Conservation (phyloP, 805 yeast species). For the Sugiyamaella qingdaonensis region DNA sequence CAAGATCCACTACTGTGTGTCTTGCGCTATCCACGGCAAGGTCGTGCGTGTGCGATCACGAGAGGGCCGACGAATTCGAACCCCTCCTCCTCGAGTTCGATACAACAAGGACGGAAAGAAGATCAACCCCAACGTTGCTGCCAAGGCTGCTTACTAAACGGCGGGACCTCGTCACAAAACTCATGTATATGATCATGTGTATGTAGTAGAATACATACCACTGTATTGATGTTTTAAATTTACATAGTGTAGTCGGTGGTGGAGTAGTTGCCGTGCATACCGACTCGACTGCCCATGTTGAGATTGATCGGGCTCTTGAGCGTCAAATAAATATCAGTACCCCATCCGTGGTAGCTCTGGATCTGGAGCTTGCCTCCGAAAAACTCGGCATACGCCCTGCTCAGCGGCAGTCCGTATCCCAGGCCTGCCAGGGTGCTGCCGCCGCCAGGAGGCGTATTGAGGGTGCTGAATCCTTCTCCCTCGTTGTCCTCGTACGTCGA, state of each 20-base stretch:
- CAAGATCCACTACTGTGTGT: slow-evolving; percentile 99
- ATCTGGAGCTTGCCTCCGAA: slow-evolving; percentile 67
- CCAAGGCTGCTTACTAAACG: slow-evolving; percentile 70
- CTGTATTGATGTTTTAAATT: background rate
- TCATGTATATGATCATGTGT: slow-evolving; percentile 3
- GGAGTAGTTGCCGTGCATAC: slow-evolving; percentile 8
- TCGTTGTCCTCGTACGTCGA: slow-evolving; percentile 65
- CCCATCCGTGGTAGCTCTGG: slow-evolving; percentile 71
- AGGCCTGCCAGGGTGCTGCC: slow-evolving; percentile 80
- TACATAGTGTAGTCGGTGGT: slow-evolving; percentile 11
- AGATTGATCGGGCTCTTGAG: slow-evolving; percentile 20
- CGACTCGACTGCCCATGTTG: slow-evolving; percentile 5
- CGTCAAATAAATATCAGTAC: slow-evolving; percentile 67
- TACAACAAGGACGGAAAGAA: slow-evolving; percentile 89
- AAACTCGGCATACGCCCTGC: slow-evolving; percentile 67
- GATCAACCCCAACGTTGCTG: slow-evolving; percentile 96
- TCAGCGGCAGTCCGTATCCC: slow-evolving; percentile 92
- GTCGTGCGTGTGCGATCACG: slow-evolving; percentile 99
- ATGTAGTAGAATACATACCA: background rate
- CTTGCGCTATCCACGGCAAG: slow-evolving; percentile 99
- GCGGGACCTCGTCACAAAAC: background rate
- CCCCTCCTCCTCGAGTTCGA: slow-evolving; percentile 99
- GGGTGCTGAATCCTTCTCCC: slow-evolving; percentile 50
- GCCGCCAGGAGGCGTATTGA: slow-evolving; percentile 70
- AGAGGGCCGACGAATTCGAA: slow-evolving; percentile 96